phyloP scores from a whole-genome alignment of 495 filamentous ascomycete genomes.

The Articulospora tetracladia region DNA sequence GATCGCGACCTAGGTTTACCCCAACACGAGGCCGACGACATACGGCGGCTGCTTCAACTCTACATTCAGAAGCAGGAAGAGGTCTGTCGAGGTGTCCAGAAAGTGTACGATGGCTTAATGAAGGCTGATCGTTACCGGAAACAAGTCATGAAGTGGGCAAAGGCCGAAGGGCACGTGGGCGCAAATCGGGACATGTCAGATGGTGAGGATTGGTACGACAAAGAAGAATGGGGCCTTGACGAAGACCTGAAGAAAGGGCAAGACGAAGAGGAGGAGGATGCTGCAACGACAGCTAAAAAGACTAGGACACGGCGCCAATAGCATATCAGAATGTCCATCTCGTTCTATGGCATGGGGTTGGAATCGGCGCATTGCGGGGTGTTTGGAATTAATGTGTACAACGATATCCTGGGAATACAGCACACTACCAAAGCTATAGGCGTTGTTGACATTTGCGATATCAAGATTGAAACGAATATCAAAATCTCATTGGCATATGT shows the following conservation, averaged over 20 bases:
- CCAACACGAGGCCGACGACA: slow-evolving; percentile 79
- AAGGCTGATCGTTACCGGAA: slow-evolving; percentile 74
- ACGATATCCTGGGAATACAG: neutral
- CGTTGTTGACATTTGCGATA: neutral
- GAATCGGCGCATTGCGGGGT: slow-evolving; percentile 1
- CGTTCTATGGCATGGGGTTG: neutral
- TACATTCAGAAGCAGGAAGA: slow-evolving; percentile 97
- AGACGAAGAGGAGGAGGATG: slow-evolving; percentile 85
- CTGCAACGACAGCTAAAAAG: slow-evolving; percentile 68
- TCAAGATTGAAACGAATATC: neutral
- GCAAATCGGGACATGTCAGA: slow-evolving; percentile 62
- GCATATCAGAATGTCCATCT: neutral
- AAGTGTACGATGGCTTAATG: slow-evolving; percentile 71
- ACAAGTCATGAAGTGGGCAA: slow-evolving; percentile 75
- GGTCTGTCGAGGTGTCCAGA: slow-evolving; percentile 74
- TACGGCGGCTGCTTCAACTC: slow-evolving; percentile 72
- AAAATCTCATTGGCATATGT: no score
- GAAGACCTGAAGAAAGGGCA: slow-evolving; percentile 87
- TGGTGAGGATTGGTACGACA: slow-evolving; percentile 95
- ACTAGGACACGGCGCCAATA: slow-evolving; percentile 58
- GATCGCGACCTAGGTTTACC: slow-evolving; percentile 81
- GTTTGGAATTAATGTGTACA: neutral
- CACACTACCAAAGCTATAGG: neutral
- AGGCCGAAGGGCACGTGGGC: slow-evolving; percentile 85
- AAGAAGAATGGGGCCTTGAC: slow-evolving; percentile 79